Conservation (phyloP, 495 filamentous ascomycete species). For the Aspergillus mulundensis region DNA sequence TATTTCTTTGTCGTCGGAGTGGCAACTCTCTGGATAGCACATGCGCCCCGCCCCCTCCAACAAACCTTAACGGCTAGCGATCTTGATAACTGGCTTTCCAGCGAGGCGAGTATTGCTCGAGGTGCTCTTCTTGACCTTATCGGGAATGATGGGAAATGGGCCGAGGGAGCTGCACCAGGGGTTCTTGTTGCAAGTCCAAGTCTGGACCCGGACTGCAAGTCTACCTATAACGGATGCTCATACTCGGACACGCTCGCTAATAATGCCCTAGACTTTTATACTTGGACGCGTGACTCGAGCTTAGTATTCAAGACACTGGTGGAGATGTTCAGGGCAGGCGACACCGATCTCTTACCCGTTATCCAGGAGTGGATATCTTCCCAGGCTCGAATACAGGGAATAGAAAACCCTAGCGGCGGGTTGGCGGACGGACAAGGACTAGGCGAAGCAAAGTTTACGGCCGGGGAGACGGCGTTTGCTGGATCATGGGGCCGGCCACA, state of each 20-base stretch:
- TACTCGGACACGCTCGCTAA: too few relatives aligned
- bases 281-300: slow-evolving; percentile 71
- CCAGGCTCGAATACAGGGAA: slow-evolving; percentile 57
- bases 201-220: slow-evolving; percentile 58
- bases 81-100: slow-evolving; percentile 12
- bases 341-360: slow-evolving; percentile 48
- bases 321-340: slow-evolving; percentile 54
- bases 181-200: slow-evolving; percentile 61
- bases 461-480: slow-evolving; percentile 57
- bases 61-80: background rate
- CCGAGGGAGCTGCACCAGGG: slow-evolving; percentile 40
- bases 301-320: slow-evolving; percentile 58
- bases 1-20: slow-evolving; percentile 1
- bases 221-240: too few relatives aligned
- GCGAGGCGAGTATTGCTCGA: slow-evolving; percentile 8
- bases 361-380: slow-evolving; percentile 55
- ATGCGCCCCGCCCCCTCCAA: slow-evolving; percentile 5
- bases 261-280: slow-evolving; percentile 56
- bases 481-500: slow-evolving; percentile 69
- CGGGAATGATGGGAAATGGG: slow-evolving; percentile 13
- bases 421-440: slow-evolving; percentile 44
- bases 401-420: slow-evolving; percentile 57
- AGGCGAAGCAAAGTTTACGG: slow-evolving; percentile 47
- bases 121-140: slow-evolving; percentile 13
- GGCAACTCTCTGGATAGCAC: slow-evolving; percentile 4